phyloP scores from a whole-genome alignment of 225 moss, liverwort and hornwort genomes.

The Bryum argenteum region DNA sequence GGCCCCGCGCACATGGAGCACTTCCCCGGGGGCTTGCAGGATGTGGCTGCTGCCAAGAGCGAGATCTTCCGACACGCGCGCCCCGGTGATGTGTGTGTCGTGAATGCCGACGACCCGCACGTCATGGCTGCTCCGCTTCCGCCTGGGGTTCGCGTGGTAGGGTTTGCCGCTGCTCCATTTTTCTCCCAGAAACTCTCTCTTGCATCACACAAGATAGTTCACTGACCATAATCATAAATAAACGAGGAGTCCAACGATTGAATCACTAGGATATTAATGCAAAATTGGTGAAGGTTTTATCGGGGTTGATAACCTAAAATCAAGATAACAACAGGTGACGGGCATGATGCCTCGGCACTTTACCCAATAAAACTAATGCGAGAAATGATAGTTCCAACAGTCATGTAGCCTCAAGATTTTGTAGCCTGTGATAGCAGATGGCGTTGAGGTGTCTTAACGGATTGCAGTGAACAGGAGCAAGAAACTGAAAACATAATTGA shows the following conservation, averaged over 20 bases:
- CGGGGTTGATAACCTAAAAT: neutral
- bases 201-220: neutral
- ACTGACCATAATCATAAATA: neutral
- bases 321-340: neutral
- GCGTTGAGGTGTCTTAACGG: neutral
- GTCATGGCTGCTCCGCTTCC: slow-evolving; percentile 69
- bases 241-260: neutral
- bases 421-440: neutral
- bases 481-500: neutral
- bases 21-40: slow-evolving; percentile 61
- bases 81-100: slow-evolving; percentile 79
- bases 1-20: slow-evolving; percentile 75
- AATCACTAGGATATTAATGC: neutral
- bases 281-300: neutral
- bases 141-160: slow-evolving; percentile 69
- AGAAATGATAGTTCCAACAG: neutral
- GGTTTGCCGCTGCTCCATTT: neutral
- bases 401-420: neutral
- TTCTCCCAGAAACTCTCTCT: neutral
- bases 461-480: too few relatives aligned
- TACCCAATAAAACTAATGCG: neutral
- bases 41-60: slow-evolving; percentile 78
- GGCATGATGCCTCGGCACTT: too few relatives aligned
- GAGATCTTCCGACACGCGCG: slow-evolving; percentile 67
- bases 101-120: slow-evolving; percentile 84